Evolutionary conservation across 768 basidiomycete genomes (phyloP).

Genomic region (Lepiota venenata): DNA sequence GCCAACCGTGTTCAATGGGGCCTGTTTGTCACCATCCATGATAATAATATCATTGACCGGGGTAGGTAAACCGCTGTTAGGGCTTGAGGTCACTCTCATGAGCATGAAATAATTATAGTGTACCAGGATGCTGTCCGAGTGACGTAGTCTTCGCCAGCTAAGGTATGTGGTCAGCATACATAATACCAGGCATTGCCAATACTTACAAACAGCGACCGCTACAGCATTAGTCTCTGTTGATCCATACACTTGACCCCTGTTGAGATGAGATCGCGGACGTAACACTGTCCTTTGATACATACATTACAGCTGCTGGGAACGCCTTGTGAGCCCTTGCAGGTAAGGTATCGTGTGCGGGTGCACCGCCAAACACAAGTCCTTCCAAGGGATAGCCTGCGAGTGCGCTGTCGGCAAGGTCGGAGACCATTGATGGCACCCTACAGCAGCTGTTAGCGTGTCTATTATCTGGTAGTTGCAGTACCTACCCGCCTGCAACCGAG

Average conservation of each 20-base stretch:
- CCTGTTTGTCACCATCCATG: constrained; percentile 28
- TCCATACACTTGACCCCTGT: constrained; percentile 41
- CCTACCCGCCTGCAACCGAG: constrained; percentile 40
- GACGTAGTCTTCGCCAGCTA: constrained; percentile 50
- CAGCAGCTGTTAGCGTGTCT: neutral
- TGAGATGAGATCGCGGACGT: neutral
- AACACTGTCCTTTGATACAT: neutral
- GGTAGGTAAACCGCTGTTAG: constrained; percentile 38
- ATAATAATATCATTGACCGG: constrained; percentile 46
- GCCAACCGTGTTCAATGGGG: constrained; percentile 28
- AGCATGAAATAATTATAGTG: constrained; percentile 16
- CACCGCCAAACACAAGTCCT: constrained; percentile 38
- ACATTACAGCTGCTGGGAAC: constrained; percentile 32
- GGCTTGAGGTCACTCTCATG: neutral
- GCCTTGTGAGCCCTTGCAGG: constrained; percentile 26
- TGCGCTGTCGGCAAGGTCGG: constrained; percentile 43
- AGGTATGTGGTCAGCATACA: neutral
- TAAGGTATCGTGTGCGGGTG: constrained; percentile 34
- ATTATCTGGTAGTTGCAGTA: neutral
- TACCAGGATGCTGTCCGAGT: constrained; percentile 43
- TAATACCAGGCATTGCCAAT: neutral
- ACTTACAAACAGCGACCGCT: constrained; percentile 32
- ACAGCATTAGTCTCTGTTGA: constrained; percentile 52
- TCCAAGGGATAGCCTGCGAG: constrained; percentile 32
- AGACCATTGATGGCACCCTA: constrained; percentile 52